Conservation (phyloP, 2,329 filamentous ascomycete genomes). For the Ophiostoma perfectum region DNA sequence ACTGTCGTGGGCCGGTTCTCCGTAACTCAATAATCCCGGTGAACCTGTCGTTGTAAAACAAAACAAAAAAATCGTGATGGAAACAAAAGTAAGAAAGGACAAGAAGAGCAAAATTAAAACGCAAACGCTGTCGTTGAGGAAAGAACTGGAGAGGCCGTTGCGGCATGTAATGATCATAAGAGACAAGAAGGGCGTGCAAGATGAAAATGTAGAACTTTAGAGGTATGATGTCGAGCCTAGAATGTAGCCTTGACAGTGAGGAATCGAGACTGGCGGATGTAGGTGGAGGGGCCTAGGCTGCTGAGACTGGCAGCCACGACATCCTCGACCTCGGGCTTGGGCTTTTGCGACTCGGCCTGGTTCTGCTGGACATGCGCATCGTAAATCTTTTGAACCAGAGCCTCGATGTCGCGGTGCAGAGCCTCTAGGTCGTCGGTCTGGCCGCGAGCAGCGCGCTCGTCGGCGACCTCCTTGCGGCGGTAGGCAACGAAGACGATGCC, state of each 20-base stretch:
- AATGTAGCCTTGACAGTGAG: not conserved
- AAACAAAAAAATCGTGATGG: not conserved
- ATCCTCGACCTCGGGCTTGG: conserved; percentile 10
- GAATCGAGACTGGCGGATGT: not conserved
- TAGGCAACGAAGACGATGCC: conserved; percentile 55
- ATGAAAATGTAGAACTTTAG: too few relatives aligned
- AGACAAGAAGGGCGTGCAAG: too few relatives aligned
- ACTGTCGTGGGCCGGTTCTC: conserved; percentile 5
- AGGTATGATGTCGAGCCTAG: not conserved
- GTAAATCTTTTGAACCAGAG: conserved; percentile 48
- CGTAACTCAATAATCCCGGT: conserved; percentile 1
- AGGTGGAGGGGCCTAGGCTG: not conserved
- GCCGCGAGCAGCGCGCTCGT: conserved; percentile 32
- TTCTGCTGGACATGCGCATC: conserved; percentile 39
- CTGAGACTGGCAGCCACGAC: conserved; percentile 14
- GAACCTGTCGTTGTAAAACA: not conserved
- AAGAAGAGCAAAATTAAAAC: not conserved
- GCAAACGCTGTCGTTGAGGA: too few relatives aligned
- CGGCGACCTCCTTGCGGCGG: conserved; percentile 40
- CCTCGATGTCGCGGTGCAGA: conserved; percentile 47
- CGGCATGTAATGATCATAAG: too few relatives aligned
- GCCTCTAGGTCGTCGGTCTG: conserved; percentile 39
- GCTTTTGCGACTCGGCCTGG: conserved; percentile 17
- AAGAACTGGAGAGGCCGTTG: too few relatives aligned
- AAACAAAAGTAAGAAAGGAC: not conserved